Evolutionary conservation across 2,329 filamentous ascomycete genomes (phyloP).

Genomic region (Microdochium nivale): DNA sequence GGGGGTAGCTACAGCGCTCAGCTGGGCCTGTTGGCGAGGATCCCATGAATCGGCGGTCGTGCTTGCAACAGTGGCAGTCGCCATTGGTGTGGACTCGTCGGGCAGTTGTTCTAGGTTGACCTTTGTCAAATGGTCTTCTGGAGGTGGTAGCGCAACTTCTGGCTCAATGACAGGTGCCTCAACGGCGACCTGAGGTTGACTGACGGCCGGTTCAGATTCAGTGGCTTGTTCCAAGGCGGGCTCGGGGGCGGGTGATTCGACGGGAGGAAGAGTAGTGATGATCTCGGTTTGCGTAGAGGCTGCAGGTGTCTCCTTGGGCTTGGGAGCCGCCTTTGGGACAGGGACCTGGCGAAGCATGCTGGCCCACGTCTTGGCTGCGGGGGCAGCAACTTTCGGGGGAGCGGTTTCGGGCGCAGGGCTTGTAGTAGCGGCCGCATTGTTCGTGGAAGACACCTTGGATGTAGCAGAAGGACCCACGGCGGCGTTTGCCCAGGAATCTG

Average conservation of each 20-base stretch:
- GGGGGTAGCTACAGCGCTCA: slow-evolving; percentile 55
- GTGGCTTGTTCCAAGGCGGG: slow-evolving; percentile 20
- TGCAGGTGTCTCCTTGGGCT: slow-evolving; percentile 39
- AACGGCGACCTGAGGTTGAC: slow-evolving; percentile 19
- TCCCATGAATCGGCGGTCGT: slow-evolving; percentile 83
- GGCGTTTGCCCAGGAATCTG: slow-evolving; percentile 21
- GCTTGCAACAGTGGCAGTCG: slow-evolving; percentile 79
- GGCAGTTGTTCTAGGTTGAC: slow-evolving; percentile 87
- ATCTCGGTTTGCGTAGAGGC: slow-evolving; percentile 34
- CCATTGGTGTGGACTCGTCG: slow-evolving; percentile 68
- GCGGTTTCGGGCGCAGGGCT: slow-evolving; percentile 26
- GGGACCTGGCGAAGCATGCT: slow-evolving; percentile 62
- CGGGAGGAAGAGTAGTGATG: slow-evolving; percentile 34
- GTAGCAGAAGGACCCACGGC: slow-evolving; percentile 23
- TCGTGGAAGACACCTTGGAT: slow-evolving; percentile 10
- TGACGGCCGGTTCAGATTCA: slow-evolving; percentile 17
- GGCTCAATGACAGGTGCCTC: slow-evolving; percentile 35
- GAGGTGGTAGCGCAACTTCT: slow-evolving; percentile 52
- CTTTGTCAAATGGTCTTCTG: slow-evolving; percentile 79
- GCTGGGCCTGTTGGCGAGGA: slow-evolving; percentile 45
- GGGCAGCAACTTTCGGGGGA: slow-evolving; percentile 26
- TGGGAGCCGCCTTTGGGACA: slow-evolving; percentile 47
- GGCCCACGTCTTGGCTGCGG: slow-evolving; percentile 56
- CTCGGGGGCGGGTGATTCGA: slow-evolving; percentile 29
- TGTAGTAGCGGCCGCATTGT: slow-evolving; percentile 26